These are phyloP conservation scores for Phytopythium oedochilum DNA, from an alignment of 352 stramenopile species.

Conservation along the genomic window DNA sequence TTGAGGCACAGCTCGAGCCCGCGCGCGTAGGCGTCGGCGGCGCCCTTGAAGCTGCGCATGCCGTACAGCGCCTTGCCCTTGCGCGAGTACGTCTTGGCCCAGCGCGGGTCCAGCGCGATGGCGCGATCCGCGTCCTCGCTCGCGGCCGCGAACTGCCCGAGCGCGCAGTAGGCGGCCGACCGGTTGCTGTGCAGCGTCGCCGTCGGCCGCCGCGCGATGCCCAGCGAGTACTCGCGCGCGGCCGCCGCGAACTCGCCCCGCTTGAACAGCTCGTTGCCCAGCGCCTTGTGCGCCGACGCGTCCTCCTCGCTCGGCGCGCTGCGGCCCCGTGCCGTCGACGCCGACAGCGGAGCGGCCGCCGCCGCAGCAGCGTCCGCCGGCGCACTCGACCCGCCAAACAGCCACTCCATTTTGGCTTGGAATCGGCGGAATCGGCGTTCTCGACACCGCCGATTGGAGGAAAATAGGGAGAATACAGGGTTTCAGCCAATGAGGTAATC, in stretches of 20 bases:
- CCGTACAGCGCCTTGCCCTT: constrained; percentile 81
- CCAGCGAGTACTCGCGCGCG: constrained; percentile 54
- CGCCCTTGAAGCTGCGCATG: constrained; percentile 52
- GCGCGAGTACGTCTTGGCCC: constrained; percentile 71
- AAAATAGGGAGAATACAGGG: neutral
- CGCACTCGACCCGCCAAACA: constrained; percentile 29
- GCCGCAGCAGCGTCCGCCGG: constrained; percentile 5
- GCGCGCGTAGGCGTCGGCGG: constrained; percentile 69
- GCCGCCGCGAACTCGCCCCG: constrained; percentile 47
- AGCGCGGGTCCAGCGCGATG: constrained; percentile 57
- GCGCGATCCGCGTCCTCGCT: constrained; percentile 52
- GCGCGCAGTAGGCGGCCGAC: constrained; percentile 63
- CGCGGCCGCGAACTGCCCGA: constrained; percentile 46
- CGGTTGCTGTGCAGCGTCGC: constrained; percentile 79
- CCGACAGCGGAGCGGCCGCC: constrained; percentile 41
- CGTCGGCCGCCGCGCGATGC: constrained; percentile 43
- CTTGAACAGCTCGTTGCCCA: constrained; percentile 66
- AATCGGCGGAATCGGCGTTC: neutral
- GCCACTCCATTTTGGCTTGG: constrained; percentile 48
- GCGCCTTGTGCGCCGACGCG: constrained; percentile 60
- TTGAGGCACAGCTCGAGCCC: constrained; percentile 70
- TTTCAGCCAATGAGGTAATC: neutral
- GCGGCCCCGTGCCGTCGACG: constrained; percentile 50
- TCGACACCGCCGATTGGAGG: neutral
- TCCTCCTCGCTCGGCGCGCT: constrained; percentile 60